A percentile compares a stretch with the other conserved stretches of the same genome.
Conservation (phyloP, 225 moss, liverwort and hornwort species). For the Sphagnum tenellum region DNA sequence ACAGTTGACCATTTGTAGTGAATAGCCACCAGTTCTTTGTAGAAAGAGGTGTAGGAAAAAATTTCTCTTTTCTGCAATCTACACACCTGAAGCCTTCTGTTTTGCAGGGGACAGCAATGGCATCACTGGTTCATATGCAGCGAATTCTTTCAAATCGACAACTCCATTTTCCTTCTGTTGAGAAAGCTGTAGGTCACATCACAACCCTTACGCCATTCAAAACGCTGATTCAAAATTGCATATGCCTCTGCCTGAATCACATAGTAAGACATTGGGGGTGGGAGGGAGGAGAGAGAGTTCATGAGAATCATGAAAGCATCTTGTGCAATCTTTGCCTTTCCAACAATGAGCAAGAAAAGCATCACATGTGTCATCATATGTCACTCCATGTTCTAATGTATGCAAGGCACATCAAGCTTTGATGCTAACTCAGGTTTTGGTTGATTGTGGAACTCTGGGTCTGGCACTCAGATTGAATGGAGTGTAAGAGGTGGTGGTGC, state of each 20-base stretch:
- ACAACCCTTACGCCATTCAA: background rate
- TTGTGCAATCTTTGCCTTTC: too few species aligned
- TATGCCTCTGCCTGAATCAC: too few species aligned
- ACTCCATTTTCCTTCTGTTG: conserved; percentile 78
- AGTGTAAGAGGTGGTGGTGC: conserved; percentile 95
- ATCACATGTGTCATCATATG: too few species aligned
- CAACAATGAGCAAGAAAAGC: too few species aligned
- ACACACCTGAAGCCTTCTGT: too few species aligned
- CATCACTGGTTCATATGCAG: conserved; percentile 95
- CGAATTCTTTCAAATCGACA: conserved; percentile 78
- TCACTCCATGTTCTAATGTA: too few species aligned
- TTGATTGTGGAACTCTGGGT: background rate
- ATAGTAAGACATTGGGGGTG: too few species aligned
- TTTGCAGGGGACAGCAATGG: conserved; percentile 92
- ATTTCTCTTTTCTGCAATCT: too few species aligned
- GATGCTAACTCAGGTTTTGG: background rate
- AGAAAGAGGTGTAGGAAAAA: too few species aligned
- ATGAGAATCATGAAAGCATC: too few species aligned
- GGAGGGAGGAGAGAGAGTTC: too few species aligned
- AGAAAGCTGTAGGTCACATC: conserved; percentile 71
- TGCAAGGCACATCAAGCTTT: background rate
- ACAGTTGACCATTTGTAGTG: background rate
- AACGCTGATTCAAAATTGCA: too few species aligned
- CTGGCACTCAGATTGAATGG: conserved; percentile 69
- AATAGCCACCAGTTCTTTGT: background rate